Base-by-base conservation (phyloP, 139 green algal species). In the Marvania coccoides region DNA sequence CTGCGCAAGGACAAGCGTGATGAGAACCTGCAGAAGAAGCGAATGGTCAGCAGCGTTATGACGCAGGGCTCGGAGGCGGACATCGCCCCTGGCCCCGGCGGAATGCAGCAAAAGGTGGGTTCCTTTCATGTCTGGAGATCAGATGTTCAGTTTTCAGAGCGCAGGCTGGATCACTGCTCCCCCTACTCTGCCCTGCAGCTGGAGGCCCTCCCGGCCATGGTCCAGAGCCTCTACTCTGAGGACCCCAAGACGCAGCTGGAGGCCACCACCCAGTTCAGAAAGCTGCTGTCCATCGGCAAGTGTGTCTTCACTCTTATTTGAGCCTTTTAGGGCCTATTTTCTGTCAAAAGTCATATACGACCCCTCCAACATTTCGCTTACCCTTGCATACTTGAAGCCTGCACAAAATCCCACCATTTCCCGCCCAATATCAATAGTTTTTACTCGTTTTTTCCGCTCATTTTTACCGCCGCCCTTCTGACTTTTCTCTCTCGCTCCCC, bases 1-100 rank as follows among this genome's bases (percentile, higher is more conserved):
- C 86, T 97, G 65, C 83, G 94, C 37, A 98, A 98, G 81, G 90
- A 83, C 77, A 98, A 97, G 79, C 82, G 94, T 10, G 92, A 98
- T 84, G 94, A 99, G 75, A 95, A 90, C 68, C 63, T 99, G 73
- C 85, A 94, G 78, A 99, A 99, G 83, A 98, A 97, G 82, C 81
- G 94, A 13, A 81, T 81, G 58, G 85, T 87, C 7, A 82, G 80
- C 31, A 45, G 58, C 30, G 65, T 77, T 15, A 48, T 33, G 2
- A 63, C 37, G 3, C 30, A 65, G 47, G 62, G 31, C 34, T 59
- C 47, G 33, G 60, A 58, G 69, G 47, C 55, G 37, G 80, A 88
- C 19, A 81, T 54, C 14, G 36, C 61, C 29, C 30, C 51, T 19
- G 46, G 47, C 38, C 40, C 42, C 45, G 55, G 37, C 19, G 64